Evolutionary conservation across 352 stramenopile genomes (phyloP), one percentile per base, ranked within the genome.

Genomic region (Phytophthora pistaciae): DNA sequence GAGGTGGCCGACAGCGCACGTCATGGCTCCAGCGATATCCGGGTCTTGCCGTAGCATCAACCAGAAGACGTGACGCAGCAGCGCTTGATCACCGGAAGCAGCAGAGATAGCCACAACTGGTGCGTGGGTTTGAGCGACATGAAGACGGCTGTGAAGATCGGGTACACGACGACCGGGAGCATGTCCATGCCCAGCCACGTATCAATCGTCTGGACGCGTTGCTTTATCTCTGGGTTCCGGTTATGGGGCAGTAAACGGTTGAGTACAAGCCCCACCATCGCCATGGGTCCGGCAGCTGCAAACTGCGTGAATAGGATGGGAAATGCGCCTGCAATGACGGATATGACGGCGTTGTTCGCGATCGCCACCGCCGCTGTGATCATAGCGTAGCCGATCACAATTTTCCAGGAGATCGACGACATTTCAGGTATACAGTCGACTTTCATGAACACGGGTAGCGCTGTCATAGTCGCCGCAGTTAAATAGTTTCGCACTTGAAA

Each of bases 401-500:
- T 40, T 14, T 31, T 53, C 50, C 66, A 73, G 0, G 75, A 71
- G 0, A n/a, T 29, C 1, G 70, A 29, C 14, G 54, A 49, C 14
- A 78, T 42, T 58, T 75, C 29, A 0, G 70, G 65, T 18, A 84
- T 69, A 55, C 66, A 75, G 23, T 77, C 68, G 1, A 73, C 18
- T 14, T 74, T 67, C 10, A 70, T 56, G 14, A 68, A 13, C 31
- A 63, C 59, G 9, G 66, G 48, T 14, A 63, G 38, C 1, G 70
- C 33, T 6, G 56, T 65, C 11, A 74, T 52, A 4, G 70, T 49
- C 31, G 54, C 61, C 3, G 62, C 65, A 0, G 60, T 72, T 3
- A 82, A 5, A 13, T 72, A 78, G 18, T 66, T 60, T 3, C 72
- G 69, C 14, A 69, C 57, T 13, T 78, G 74, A n/a, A 82, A 88